Conservation (phyloP, 257 asterid genomes). For the Solanum paucissectum region DNA sequence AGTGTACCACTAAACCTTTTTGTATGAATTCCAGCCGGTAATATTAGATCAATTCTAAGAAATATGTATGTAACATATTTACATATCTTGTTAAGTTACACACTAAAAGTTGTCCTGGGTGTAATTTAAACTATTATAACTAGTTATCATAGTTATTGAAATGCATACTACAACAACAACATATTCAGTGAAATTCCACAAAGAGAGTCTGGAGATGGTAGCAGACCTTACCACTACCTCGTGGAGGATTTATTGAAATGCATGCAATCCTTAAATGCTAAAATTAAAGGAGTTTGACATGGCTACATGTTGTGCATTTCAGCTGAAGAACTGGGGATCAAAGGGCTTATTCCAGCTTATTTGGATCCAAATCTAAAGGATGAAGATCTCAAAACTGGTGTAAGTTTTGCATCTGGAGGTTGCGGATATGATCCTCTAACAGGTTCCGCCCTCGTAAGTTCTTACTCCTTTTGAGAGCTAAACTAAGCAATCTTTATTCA, state of each 20-base stretch:
- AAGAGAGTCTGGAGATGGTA: too few relatives aligned
- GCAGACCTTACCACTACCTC: too few relatives aligned
- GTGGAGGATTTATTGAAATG: background rate
- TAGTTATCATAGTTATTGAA: background rate
- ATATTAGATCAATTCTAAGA: background rate
- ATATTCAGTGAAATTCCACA: background rate
- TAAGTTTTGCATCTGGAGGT: constrained; percentile 86
- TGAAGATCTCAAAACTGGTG: constrained; percentile 52
- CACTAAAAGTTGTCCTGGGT: background rate
- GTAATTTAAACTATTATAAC: background rate
- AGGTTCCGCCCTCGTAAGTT: background rate
- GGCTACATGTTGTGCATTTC: constrained; percentile 1
- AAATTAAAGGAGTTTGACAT: background rate
- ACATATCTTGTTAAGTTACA: background rate
- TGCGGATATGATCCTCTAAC: constrained; percentile 52
- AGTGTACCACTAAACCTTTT: background rate
- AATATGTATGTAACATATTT: too few relatives aligned
- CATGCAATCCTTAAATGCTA: background rate
- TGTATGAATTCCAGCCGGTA: background rate
- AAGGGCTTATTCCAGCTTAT: constrained; percentile 51
- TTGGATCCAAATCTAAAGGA: constrained; percentile 40
- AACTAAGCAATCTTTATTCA: background rate
- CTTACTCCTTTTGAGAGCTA: background rate
- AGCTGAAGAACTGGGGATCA: constrained; percentile 55
- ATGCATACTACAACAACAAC: background rate